Evolutionary conservation across 106 monocot species (phyloP).

Genomic region (Acorus calamus): DNA sequence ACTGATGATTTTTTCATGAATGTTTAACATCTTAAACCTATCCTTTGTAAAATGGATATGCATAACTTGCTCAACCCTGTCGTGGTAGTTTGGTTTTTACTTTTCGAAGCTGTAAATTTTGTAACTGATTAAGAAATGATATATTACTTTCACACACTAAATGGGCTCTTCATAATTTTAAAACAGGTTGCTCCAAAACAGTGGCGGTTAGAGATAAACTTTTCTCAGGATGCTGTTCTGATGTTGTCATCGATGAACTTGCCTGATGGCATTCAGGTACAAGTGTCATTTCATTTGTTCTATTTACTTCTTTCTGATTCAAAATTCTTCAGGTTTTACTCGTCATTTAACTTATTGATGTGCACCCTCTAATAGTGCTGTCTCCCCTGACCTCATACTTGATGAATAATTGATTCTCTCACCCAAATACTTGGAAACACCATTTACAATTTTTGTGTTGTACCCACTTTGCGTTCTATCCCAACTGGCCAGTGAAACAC

Average conservation of each 20-base stretch:
- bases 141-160: too few species aligned
- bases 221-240: constrained; percentile 89
- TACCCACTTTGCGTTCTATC: too few species aligned
- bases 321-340: not conserved
- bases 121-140: not conserved
- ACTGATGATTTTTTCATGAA: too few species aligned
- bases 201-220: constrained; percentile 96
- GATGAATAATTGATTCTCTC: too few species aligned
- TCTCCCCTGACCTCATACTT: not conserved
- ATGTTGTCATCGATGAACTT: constrained; percentile 99
- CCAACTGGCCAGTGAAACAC: too few species aligned
- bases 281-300: not conserved
- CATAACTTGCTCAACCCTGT: not conserved
- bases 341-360: not conserved
- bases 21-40: too few species aligned
- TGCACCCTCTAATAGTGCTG: constrained; percentile 2
- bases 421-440: too few species aligned
- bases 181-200: constrained; percentile 78
- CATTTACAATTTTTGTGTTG: too few species aligned
- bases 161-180: not conserved
- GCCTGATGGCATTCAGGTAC: constrained; percentile 97
- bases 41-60: not conserved
- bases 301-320: not conserved
- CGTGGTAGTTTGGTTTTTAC: not conserved
- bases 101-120: not conserved